Base-by-base conservation (phyloP, 345 rosid genomes). In the Gossypium arboreum region DNA sequence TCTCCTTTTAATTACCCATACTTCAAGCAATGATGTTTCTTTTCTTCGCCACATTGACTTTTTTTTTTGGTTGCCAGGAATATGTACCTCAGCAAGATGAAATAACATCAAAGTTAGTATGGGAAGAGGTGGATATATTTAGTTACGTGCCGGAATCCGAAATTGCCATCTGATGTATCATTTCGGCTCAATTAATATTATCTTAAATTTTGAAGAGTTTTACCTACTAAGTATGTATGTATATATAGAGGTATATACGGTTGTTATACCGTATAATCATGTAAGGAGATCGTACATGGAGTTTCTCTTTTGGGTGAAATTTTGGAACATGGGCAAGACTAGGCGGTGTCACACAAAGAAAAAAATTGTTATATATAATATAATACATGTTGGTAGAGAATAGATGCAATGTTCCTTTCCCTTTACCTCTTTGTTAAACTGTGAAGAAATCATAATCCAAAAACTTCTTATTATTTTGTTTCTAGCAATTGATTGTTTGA, bases 1-100 rank as follows among this genome's bases (percentile, higher is more conserved):
- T n/a, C 59, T 22, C 59, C 25, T 55, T 18, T 55, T 3, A 55
- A 29, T 56, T 7, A 7, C 58, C 2, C 18, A n/a, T n/a, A n/a
- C 58, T 54, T 54, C 60, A 18, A 56, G 20, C 71, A 22, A 54
- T 25, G 16, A 16, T 47, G 27, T 47, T 54, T 68, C 5, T 47
- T 6, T 54, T 68, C 5, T 47, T 12, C 51, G 24, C n/a, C 56
- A 22, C 55, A 22, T 47, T 24, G 56, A 68, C 57, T 48, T 5
- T 34, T 5, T 34, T 34, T 34, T 34, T 34, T 34, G 41, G 41
- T 34, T 34, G 41, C 5, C 83, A 94, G 98, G 97, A 92, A 59
- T 88, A 94, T 65, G 91, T 79, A n/a, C 92, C 98, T 0, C 94
- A 90, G 75, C 80, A 86, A 18, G 88, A 94, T 79, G 97, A 92